Base-by-base conservation (phyloP, 2,329 filamentous ascomycete species). In the Monilinia vaccinii-corymbosi region DNA sequence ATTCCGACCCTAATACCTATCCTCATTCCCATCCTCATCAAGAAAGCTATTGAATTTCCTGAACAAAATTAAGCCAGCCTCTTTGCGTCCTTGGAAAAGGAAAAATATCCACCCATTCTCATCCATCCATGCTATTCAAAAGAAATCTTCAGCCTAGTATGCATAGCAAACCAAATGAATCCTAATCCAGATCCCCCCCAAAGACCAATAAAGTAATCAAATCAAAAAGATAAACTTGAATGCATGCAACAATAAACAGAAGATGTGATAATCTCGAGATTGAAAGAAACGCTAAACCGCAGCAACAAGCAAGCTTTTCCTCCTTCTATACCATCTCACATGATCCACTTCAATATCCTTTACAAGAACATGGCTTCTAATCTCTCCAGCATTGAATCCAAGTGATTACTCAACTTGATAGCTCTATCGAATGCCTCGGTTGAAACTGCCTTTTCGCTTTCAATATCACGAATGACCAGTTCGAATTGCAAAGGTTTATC, bases 401-500 rank as follows among this genome's bases (percentile, higher is more conserved):
- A 64, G 36, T 64, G 60, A 11, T 63, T 59, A 38, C 64, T 56
- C 45, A 72, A 56, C 49, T 66, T 60, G 45, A 68, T 63, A 4
- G 68, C 62, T 47, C 63, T 64, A 25, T 57, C 47, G 38, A 70
- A 62, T 14, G 64, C 65, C 23, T 63, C 60, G 32, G 66, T 58
- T 13, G 60, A 56, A 18, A 60, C 31, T 25, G 58, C 70, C 56
- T 81, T 79, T 61, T 81, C 75, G 1, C 77, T 78, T 61, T 81
- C 75, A 1, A 77, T 76, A 31, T 76, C 77, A 59, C 31, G 21
- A 16, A 88, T 80, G 34, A 88, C 75, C n/a, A 91, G 78, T 65
- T 88, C 82, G 67, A 82, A 83, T 52, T 81, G 79, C 16, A 81
- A 75, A 3, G 79, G 74, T 78, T 92, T 92, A 67, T 88, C 85